Base-by-base conservation (phyloP, 257 asterid genomes). In the Capsicum rhomboideum region DNA sequence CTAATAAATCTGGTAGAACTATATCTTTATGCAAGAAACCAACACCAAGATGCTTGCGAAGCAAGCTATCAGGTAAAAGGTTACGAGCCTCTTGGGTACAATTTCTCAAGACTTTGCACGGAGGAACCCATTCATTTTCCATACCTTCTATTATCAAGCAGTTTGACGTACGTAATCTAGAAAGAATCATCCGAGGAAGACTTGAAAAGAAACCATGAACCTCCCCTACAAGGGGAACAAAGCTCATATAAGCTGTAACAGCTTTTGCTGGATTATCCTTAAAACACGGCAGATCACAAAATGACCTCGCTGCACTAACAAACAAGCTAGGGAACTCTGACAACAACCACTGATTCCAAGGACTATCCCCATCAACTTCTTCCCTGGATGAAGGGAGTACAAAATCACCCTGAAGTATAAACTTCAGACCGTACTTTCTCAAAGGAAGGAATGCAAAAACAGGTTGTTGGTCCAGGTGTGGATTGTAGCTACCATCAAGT, bases 371-470 rank as follows among this genome's bases (percentile, higher is more conserved):
- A 86, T 97, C 99, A 90, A 97, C 98, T 89, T 95, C 99, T 90
- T 97, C 99, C 86, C 99, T 92, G 55, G 99, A 97, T 52, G 99
- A 97, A 78, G 99, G 98, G 91, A 97, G 90, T 87, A 91, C 91
- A 90, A 97, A 97, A 90, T 97, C 98, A 83, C 98, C 99, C 89
- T 97, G 99, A 84, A 97, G 88, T 80, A 97, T 97, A 87, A 97
- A 95, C 90, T 90, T 97, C 80, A 97, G 94, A 28, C 99, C 99
- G 66, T 97, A 97, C n/a, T 95, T 92, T 86, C 99, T 91, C 81
- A 97, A 86, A 78, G 99, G 99, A 87, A 97, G 99, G 93, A 92
- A 97, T 2, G 99, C 94, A 90, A 96, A 97, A 86, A 92, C 99
- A 83, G 98, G 99, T 86, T 94, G 99, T 87, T 92, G 99, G 82